These are phyloP conservation scores for Phytophthora macrochlamydospora DNA, from an alignment of 352 stramenopile species.

Conservation along the genomic window DNA sequence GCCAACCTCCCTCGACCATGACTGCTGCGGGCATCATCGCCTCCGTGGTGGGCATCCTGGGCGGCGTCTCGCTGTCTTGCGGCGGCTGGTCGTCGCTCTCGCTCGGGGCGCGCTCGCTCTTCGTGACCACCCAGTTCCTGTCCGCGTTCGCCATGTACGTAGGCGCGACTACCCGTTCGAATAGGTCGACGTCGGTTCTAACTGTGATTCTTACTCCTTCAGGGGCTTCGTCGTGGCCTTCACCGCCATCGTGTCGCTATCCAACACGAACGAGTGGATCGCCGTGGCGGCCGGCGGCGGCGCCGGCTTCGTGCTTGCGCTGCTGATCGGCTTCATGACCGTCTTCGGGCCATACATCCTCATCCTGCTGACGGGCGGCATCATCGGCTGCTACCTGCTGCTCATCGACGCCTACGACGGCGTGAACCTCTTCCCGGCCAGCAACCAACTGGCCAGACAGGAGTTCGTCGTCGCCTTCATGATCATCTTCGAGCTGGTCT, in stretches of 20 bases:
- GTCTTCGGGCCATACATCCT: slow-evolving; percentile 71
- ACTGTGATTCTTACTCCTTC: slow-evolving; percentile 16
- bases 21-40: slow-evolving; percentile 70
- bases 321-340: slow-evolving; percentile 79
- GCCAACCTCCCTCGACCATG: slow-evolving; percentile 35
- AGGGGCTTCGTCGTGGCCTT: slow-evolving; percentile 78
- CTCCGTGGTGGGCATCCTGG: slow-evolving; percentile 77
- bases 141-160: slow-evolving; percentile 87
- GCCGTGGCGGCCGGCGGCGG: slow-evolving; percentile 64
- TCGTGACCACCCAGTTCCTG: slow-evolving; percentile 81
- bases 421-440: slow-evolving; percentile 61
- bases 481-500: slow-evolving; percentile 89
- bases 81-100: slow-evolving; percentile 87
- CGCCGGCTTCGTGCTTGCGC: slow-evolving; percentile 62
- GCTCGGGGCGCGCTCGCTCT: slow-evolving; percentile 84
- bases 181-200: neutral
- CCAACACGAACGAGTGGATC: slow-evolving; percentile 80
- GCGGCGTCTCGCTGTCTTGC: slow-evolving; percentile 81
- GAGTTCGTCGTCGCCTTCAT: slow-evolving; percentile 90
- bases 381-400: slow-evolving; percentile 78
- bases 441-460: slow-evolving; percentile 83
- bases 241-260: slow-evolving; percentile 65
- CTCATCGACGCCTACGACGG: slow-evolving; percentile 79
- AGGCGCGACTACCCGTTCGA: neutral
- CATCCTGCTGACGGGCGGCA: slow-evolving; percentile 63